phyloP scores from a whole-genome alignment of 1,284 basidiomycete genomes.

The Pseudozyma sp. region DNA sequence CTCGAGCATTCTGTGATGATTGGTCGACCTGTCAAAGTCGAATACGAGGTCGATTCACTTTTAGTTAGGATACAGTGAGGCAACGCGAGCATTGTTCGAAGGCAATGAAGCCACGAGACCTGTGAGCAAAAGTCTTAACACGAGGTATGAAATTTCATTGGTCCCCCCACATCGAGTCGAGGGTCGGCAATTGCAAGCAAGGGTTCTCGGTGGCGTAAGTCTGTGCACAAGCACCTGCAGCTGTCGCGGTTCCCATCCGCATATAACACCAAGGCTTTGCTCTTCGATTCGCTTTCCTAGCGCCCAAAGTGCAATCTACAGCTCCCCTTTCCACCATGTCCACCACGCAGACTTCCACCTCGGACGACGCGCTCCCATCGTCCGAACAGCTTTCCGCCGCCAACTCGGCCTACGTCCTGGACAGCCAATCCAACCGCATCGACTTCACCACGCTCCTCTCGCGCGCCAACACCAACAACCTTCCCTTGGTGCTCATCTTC shows the following conservation, averaged over 20 bases:
- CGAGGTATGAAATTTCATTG: too few species aligned
- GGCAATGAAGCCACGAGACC: too few species aligned
- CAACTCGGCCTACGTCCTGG: constrained; percentile 21
- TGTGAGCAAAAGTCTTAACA: too few species aligned
- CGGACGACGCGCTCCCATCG: constrained; percentile 32
- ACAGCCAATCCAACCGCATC: constrained; percentile 12
- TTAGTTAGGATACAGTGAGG: too few species aligned
- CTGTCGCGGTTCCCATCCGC: constrained; percentile 23
- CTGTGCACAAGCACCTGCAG: not conserved
- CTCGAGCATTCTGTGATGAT: not conserved
- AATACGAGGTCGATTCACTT: too few species aligned
- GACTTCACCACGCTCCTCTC: constrained; percentile 21
- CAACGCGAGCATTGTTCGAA: too few species aligned
- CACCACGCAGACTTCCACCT: not conserved
- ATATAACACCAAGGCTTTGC: not conserved
- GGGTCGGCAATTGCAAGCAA: too few species aligned
- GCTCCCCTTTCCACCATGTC: constrained; percentile 21
- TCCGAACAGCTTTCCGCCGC: constrained; percentile 27
- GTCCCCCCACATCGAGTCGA: too few species aligned
- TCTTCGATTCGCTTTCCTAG: not conserved
- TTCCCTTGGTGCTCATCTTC: constrained; percentile 34
- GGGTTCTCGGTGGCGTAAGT: too few species aligned
- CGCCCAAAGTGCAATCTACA: too few species aligned
- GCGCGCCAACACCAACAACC: constrained; percentile 3
- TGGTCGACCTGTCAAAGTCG: too few species aligned